A percentile compares a stretch with the other conserved stretches of the same genome.
Evolutionary conservation across 371 early-diverging fungal genomes (phyloP).

Genomic region (Syncephalastrum contaminatum): DNA sequence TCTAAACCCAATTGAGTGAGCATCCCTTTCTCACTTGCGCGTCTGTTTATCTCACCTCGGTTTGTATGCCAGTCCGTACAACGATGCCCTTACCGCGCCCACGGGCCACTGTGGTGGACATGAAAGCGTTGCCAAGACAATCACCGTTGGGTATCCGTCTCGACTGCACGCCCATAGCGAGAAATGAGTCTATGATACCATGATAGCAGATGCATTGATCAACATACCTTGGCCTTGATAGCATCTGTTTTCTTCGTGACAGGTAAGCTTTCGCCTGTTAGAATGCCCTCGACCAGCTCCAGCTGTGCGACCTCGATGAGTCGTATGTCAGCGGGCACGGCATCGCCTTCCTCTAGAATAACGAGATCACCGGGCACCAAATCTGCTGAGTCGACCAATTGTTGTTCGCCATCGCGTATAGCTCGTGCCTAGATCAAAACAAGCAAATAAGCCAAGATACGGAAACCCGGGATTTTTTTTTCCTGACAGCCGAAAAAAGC

Average conservation of each 20-base stretch:
- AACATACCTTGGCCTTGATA: constrained; percentile 42
- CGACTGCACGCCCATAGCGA: constrained; percentile 26
- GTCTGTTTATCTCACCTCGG: constrained; percentile 63
- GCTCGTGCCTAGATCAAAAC: constrained; percentile 72
- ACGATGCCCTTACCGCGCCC: constrained; percentile 82
- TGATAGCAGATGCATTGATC: not conserved
- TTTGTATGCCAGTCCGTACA: constrained; percentile 74
- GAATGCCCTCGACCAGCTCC: constrained; percentile 79
- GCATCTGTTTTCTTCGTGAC: constrained; percentile 60
- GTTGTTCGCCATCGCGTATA: constrained; percentile 77
- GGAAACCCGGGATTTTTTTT: not conserved
- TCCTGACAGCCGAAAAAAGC: not conserved
- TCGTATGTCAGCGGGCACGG: constrained; percentile 88
- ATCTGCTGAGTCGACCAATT: constrained; percentile 67
- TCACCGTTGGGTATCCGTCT: constrained; percentile 69
- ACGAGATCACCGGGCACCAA: constrained; percentile 92
- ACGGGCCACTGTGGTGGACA: constrained; percentile 67
- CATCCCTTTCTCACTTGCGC: not conserved
- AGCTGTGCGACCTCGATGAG: constrained; percentile 82
- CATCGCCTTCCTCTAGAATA: constrained; percentile 86
- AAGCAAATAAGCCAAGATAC: constrained; percentile 14
- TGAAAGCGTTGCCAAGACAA: constrained; percentile 72
- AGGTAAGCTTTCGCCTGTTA: constrained; percentile 87
- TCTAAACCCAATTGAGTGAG: constrained; percentile 32
- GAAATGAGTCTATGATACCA: constrained; percentile 46